Conservation (phyloP, 148 eudicot genomes). For the Gaultheria prostrata region DNA sequence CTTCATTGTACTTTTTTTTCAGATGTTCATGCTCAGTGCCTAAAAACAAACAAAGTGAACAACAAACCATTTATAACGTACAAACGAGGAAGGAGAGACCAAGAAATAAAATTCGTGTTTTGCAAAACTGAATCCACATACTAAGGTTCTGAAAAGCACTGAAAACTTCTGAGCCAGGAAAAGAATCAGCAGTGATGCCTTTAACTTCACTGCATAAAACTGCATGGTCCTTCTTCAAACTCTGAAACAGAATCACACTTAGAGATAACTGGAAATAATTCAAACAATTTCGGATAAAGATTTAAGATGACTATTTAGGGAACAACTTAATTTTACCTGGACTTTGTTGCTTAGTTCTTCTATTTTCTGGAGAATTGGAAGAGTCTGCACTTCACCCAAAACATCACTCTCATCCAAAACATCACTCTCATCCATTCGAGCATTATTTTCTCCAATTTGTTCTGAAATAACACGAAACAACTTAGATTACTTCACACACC, state of each 20-base stretch:
- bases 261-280: background rate
- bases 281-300: background rate
- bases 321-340: constrained; percentile 35
- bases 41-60: constrained; percentile 21
- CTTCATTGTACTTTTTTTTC: constrained; percentile 62
- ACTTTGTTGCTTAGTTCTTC: constrained; percentile 51
- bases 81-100: background rate
- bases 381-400: constrained; percentile 53
- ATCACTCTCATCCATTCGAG: constrained; percentile 31
- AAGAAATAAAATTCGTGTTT: background rate
- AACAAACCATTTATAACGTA: background rate
- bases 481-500: background rate
- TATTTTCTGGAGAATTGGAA: constrained; percentile 66
- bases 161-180: constrained; percentile 69
- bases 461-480: constrained; percentile 33
- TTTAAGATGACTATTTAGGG: background rate
- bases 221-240: constrained; percentile 67
- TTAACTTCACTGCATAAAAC: constrained; percentile 61
- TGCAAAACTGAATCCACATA: constrained; percentile 27
- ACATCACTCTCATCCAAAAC: constrained; percentile 7
- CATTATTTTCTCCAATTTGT: constrained; percentile 27
- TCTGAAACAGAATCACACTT: constrained; percentile 32
- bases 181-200: constrained; percentile 47
- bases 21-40: constrained; percentile 69
- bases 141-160: constrained; percentile 67